Conservation (phyloP, 1,139 yeast genomes). For the Zhuliangozyma blackwelliae region DNA sequence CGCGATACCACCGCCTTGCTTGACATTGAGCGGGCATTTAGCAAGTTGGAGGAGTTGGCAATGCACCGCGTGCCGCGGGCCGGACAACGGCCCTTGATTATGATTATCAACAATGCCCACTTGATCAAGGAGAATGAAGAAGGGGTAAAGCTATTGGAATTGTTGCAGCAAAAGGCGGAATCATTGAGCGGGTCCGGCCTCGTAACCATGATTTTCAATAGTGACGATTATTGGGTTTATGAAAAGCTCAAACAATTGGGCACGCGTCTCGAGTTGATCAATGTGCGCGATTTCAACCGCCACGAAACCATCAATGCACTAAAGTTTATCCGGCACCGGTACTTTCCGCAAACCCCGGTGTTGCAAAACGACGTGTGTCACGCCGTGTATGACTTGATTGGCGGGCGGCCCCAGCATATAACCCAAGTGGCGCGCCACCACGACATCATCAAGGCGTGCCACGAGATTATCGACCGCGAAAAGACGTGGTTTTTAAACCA, state of each 20-base stretch:
- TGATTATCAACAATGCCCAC: conserved; percentile 73
- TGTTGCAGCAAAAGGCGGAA: conserved; percentile 82
- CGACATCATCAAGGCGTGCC: conserved; percentile 62
- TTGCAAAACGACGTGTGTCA: conserved; percentile 40
- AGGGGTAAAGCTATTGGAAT: conserved; percentile 67
- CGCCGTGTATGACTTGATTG: conserved; percentile 64
- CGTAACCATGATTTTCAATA: conserved; percentile 70
- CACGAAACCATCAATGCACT: conserved; percentile 55
- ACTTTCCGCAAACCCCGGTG: conserved; percentile 35
- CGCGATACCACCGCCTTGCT: conserved; percentile 78
- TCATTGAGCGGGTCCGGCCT: conserved; percentile 71
- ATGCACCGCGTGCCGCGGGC: conserved; percentile 36
- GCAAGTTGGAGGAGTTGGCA: conserved; percentile 72
- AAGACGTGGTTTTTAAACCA: conserved; percentile 84
- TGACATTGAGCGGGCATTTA: conserved; percentile 80
- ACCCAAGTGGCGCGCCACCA: conserved; percentile 67
- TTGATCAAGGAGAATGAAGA: conserved; percentile 69
- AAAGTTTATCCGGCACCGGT: conserved; percentile 46
- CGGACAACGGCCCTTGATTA: conserved; percentile 51
- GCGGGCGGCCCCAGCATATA: conserved; percentile 83
- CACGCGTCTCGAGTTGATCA: conserved; percentile 69
- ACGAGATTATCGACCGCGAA: conserved; percentile 69
- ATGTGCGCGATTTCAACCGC: conserved; percentile 63
- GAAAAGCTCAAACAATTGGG: conserved; percentile 71
- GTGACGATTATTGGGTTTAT: conserved; percentile 86